Conservation (phyloP, 257 asterid species). For the Buddleja alternifolia region DNA sequence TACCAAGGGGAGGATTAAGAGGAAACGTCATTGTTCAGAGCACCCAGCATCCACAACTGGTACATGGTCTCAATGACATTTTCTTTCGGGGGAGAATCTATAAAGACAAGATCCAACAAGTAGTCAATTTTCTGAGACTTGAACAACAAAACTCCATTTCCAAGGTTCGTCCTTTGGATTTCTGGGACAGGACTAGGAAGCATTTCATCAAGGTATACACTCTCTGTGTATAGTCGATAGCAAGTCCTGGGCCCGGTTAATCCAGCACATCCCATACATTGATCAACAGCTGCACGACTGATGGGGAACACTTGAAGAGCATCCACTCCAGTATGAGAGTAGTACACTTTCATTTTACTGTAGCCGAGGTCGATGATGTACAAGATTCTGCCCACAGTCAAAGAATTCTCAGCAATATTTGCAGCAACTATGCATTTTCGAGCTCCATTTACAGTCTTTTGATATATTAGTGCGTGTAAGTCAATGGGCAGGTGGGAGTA, state of each 20-base stretch:
- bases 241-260: slow-evolving; percentile 98
- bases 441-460: slow-evolving; percentile 92
- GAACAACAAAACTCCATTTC: slow-evolving; percentile 87
- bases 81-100: slow-evolving; percentile 99
- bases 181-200: slow-evolving; percentile 94
- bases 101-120: slow-evolving; percentile 82
- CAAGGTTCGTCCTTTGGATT: slow-evolving; percentile 93
- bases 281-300: slow-evolving; percentile 98
- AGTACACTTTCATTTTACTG: slow-evolving; percentile 88
- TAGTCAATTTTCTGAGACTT: slow-evolving; percentile 83
- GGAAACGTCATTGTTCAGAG: slow-evolving; percentile 91
- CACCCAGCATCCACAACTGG: slow-evolving; percentile 96
- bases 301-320: too few species aligned
- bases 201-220: slow-evolving; percentile 84
- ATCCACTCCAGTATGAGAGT: slow-evolving; percentile 99
- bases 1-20: slow-evolving; percentile 92
- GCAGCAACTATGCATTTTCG: slow-evolving; percentile 97
- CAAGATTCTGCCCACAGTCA: slow-evolving; percentile 90
- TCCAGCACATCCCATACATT: slow-evolving; percentile 98
- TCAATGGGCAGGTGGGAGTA: slow-evolving; percentile 99
- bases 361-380: slow-evolving; percentile 95
- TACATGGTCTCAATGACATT: slow-evolving; percentile 92
- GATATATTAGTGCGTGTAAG: slow-evolving; percentile 88
- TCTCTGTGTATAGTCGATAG: slow-evolving; percentile 87
- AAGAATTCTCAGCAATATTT: slow-evolving; percentile 92